Base-by-base conservation (phyloP, 2,329 filamentous ascomycete species). In the Sporothrix euskadiensis region DNA sequence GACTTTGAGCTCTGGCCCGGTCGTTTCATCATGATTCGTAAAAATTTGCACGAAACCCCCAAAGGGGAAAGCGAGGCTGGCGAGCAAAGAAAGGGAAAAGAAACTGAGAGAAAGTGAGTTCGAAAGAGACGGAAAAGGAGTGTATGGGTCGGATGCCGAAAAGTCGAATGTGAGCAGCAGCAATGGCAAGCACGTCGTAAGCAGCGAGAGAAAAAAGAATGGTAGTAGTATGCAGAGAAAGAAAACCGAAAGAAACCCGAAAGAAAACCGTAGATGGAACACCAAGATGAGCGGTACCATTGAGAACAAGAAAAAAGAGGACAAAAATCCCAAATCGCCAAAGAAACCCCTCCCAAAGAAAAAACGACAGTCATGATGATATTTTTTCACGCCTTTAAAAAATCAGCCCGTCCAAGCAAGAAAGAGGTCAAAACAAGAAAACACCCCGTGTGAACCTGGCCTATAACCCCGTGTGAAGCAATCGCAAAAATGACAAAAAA, bases 301-400 rank as follows among this genome's bases (percentile, higher is more conserved):
- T 63, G 30, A 71, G 61, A 70, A 14, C 39, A 71, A 72, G 6
- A 30, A 54, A 26, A 41, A 71, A 65, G 35, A 56, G 22, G 8
- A 39, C 22, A 63, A 63, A 57, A 26, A 26, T 26, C n/a, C 41
- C 32, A 54, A 47, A 66, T 66, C 22, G 61, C 61, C 61, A 61
- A 41, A 35, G 32, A 74, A 74, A 35, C 8, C 68, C 65, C 32
- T 44, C 47, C 71, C 22, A 14, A 30, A 59, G 56, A 49, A 41
- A 35, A 69, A 26, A 26, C 26, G 26, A 30, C 26, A 57, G 56
- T 73, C 30, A 69, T 71, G 69, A 63, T 61, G 44, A 57, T 70
- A 19, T 57, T 54, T 71, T 71, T 71, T 71, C 59, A 65, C 59
- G 70, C 71, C 71, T 69, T 69, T 12, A 26, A 30, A 61, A 10